phyloP scores from a whole-genome alignment of 495 filamentous ascomycete genomes.

The Talaromyces stipitatus region DNA sequence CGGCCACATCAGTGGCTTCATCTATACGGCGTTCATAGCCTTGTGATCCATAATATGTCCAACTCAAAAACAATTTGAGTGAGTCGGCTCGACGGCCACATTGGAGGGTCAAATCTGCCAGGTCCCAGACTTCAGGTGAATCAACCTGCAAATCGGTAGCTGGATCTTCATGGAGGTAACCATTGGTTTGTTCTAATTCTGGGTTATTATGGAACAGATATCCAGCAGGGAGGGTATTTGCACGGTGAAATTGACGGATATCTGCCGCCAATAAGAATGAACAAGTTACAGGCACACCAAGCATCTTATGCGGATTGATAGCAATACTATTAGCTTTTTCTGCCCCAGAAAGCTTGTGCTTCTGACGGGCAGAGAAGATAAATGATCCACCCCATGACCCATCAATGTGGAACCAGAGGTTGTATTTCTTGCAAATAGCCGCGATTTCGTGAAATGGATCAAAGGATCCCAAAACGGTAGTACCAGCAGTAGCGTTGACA shows the following conservation, averaged over 20 bases:
- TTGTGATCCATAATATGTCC: conserved; percentile 76
- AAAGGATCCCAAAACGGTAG: conserved; percentile 85
- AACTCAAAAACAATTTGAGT: conserved; percentile 78
- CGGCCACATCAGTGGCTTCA: conserved; percentile 57
- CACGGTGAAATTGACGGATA: conserved; percentile 63
- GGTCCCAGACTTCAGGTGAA: conserved; percentile 66
- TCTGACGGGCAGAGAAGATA: conserved; percentile 61
- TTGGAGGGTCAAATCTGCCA: conserved; percentile 90
- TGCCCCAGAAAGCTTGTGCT: conserved; percentile 56
- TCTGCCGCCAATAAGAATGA: conserved; percentile 79
- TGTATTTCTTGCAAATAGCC: conserved; percentile 59
- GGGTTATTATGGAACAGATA: conserved; percentile 73
- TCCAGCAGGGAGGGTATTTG: conserved; percentile 78
- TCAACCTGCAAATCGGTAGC: conserved; percentile 23
- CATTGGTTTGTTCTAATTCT: conserved; percentile 12
- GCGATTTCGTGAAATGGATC: conserved; percentile 71
- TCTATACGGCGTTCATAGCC: conserved; percentile 60
- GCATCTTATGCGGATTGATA: conserved; percentile 95
- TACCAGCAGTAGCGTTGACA: conserved; percentile 92
- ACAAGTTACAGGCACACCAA: conserved; percentile 84
- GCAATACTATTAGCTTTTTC: conserved; percentile 72
- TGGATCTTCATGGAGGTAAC: not conserved
- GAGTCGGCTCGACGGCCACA: conserved; percentile 81
- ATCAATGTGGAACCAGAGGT: conserved; percentile 87
- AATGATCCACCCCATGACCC: conserved; percentile 85